Evolutionary conservation across 140 eudicot genomes (phyloP).

Genomic region (Stevia rebaudiana): DNA sequence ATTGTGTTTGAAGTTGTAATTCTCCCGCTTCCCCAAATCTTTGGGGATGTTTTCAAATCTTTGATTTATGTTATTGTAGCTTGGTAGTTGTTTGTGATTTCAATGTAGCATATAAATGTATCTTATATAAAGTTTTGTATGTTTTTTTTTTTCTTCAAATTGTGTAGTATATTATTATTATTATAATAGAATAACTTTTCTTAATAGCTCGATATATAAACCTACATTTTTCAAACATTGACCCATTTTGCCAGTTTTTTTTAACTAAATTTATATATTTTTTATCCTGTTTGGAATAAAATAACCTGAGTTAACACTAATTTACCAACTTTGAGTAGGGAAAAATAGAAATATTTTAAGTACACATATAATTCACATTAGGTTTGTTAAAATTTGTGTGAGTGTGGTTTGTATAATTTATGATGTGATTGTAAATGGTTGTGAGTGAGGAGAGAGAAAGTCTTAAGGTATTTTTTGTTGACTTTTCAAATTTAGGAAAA

Average conservation of each 20-base stretch:
- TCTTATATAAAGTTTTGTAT: neutral
- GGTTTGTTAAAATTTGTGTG: no score
- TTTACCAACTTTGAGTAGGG: neutral
- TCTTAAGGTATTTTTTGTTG: no score
- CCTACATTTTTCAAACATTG: neutral
- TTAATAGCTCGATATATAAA: no score
- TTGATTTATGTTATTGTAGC: neutral
- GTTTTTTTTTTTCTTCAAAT: neutral
- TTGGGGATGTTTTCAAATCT: neutral
- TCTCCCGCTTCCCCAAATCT: neutral
- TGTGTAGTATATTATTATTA: neutral
- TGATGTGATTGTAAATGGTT: no score
- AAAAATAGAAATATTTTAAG: neutral
- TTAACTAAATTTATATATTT: neutral
- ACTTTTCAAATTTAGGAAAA: no score
- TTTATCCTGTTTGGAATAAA: neutral
- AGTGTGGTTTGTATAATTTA: no score
- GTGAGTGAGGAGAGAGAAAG: no score
- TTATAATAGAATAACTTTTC: no score
- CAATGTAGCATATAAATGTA: neutral
- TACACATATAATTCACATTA: no score
- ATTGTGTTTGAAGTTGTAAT: conserved; percentile 4
- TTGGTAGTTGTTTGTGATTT: neutral
- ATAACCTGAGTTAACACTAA: neutral
- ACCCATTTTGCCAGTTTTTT: neutral